Evolutionary conservation across 768 basidiomycete species (phyloP).

Genomic region (Mrakia gelida): DNA sequence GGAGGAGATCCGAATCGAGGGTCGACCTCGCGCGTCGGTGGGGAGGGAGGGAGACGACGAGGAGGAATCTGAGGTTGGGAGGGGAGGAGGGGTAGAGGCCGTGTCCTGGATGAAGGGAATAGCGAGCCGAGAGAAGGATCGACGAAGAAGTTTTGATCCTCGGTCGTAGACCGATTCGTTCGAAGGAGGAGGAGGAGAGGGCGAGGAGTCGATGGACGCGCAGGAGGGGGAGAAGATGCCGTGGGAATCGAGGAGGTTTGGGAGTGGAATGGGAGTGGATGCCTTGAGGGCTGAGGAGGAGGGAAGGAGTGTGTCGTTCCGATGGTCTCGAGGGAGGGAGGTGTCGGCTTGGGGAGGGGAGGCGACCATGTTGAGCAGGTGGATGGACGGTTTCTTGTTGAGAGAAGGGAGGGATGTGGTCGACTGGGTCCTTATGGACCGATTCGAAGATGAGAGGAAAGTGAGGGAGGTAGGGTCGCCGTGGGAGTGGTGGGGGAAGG

Average conservation of each 20-base stretch:
- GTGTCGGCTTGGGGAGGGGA: neutral
- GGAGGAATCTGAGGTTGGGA: neutral
- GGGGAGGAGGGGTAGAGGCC: neutral
- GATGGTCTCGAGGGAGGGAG: neutral
- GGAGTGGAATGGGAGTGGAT: conserved; percentile 18
- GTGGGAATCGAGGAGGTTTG: conserved; percentile 24
- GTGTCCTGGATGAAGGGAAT: neutral
- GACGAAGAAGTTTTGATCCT: neutral
- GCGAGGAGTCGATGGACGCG: neutral
- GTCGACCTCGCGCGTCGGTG: neutral
- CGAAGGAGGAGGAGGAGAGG: neutral
- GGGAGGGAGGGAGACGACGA: neutral
- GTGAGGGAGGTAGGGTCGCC: neutral
- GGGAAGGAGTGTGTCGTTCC: neutral
- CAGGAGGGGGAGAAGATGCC: conserved; percentile 17
- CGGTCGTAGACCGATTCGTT: neutral
- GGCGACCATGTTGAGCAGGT: conserved; percentile 5
- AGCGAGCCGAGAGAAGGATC: conserved; percentile 3
- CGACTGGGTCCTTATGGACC: neutral
- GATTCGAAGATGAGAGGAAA: neutral
- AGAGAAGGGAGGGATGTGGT: conserved; percentile 21
- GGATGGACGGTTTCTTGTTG: conserved; percentile 9
- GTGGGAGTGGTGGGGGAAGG: conserved; percentile 1
- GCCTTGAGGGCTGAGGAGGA: conserved; percentile 12
- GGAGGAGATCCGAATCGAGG: neutral